Percentiles rank a stretch among this genome's conserved stretches.
Evolutionary conservation across 1,139 yeast genomes (phyloP).

Genomic region (Suhomyces anneliseae): DNA sequence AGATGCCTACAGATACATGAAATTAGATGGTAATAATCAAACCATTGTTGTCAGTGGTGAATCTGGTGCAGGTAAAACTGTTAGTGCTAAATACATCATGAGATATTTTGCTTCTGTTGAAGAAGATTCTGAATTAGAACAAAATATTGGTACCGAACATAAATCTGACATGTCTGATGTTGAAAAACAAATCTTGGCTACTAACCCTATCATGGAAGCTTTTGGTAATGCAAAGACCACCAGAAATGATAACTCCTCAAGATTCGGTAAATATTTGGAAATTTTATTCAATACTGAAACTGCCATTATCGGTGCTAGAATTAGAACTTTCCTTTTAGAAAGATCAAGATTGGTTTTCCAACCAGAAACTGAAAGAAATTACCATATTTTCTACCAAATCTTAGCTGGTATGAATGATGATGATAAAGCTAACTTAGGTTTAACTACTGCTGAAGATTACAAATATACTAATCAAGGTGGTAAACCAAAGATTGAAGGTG

Average conservation of each 20-base stretch:
- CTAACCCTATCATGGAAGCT: conserved; percentile 98
- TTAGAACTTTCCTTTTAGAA: conserved; percentile 88
- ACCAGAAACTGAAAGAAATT: conserved; percentile 85
- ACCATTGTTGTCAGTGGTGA: conserved; percentile 97
- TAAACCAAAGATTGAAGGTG: conserved; percentile 65
- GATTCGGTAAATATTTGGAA: conserved; percentile 95
- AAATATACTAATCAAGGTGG: conserved; percentile 92
- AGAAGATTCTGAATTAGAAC: conserved; percentile 46
- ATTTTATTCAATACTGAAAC: conserved; percentile 74
- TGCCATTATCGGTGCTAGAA: conserved; percentile 89
- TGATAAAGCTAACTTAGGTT: conserved; percentile 57
- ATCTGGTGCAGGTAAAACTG: conserved; percentile 98
- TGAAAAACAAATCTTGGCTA: conserved; percentile 92
- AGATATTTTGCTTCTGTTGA: conserved; percentile 96
- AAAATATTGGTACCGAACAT: conserved; percentile 40
- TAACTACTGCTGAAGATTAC: conserved; percentile 67
- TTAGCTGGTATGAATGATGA: conserved; percentile 72
- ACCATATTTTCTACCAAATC: conserved; percentile 92
- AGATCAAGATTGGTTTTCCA: conserved; percentile 94
- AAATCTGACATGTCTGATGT: conserved; percentile 82
- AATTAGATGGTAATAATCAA: conserved; percentile 78
- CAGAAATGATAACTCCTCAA: conserved; percentile 94
- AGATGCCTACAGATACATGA: conserved; percentile 97
- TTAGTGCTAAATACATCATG: conserved; percentile 96
- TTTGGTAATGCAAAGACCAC: conserved; percentile 98